phyloP scores from a whole-genome alignment of 768 basidiomycete species.

The Naematelia encephala region DNA sequence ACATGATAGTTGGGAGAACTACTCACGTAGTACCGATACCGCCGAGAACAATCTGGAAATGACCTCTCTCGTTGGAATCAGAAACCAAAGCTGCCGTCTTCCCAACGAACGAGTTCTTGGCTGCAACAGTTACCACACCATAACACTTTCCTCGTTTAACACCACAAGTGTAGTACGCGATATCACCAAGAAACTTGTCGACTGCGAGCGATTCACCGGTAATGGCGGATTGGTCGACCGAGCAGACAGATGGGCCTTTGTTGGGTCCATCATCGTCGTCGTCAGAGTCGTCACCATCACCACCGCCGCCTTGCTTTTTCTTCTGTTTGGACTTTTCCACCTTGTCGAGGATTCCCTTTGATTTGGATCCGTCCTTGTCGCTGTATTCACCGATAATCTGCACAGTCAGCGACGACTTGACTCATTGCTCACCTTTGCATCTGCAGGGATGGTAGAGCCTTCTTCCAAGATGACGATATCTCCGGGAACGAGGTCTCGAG shows the following conservation, averaged over 20 bases:
- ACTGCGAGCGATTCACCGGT: conserved; percentile 57
- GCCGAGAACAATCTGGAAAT: conserved; percentile 56
- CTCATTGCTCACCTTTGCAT: conserved; percentile 48
- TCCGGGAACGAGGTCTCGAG: conserved; percentile 55
- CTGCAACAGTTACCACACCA: conserved; percentile 51
- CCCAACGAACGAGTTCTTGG: conserved; percentile 55
- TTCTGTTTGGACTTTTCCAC: conserved; percentile 15
- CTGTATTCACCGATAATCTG: conserved; percentile 54
- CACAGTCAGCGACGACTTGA: background rate
- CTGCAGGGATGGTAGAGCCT: conserved; percentile 55
- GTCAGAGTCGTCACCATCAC: conserved; percentile 27
- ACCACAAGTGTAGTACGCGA: conserved; percentile 53
- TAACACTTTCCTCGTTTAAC: conserved; percentile 47
- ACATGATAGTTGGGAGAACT: background rate
- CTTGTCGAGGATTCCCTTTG: conserved; percentile 46
- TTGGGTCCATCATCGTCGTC: conserved; percentile 49
- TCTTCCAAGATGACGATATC: conserved; percentile 56
- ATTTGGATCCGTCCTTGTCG: conserved; percentile 52
- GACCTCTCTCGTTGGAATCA: conserved; percentile 52
- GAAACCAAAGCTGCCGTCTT: conserved; percentile 55
- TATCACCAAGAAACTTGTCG: conserved; percentile 56
- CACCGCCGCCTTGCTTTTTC: conserved; percentile 15
- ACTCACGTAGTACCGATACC: conserved; percentile 51
- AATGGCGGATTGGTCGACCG: conserved; percentile 56
- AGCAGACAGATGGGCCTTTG: conserved; percentile 54